phyloP scores from a whole-genome alignment of 176 grass and related monocot species.

The Puya raimondii region DNA sequence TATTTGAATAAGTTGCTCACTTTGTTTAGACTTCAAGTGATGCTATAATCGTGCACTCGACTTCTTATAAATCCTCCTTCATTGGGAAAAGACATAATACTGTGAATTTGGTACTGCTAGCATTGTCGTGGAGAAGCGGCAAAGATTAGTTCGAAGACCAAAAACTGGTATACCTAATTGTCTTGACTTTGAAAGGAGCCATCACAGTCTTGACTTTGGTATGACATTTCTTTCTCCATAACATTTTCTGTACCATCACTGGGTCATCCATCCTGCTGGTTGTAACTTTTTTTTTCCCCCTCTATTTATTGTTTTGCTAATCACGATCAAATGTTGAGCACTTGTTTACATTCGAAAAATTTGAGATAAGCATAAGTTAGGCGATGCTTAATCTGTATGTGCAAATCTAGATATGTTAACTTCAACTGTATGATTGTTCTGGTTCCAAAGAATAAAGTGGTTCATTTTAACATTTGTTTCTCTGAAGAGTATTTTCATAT shows the following conservation, averaged over 20 bases:
- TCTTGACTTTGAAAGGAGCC: not conserved
- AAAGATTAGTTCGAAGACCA: too few species aligned
- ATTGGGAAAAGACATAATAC: too few species aligned
- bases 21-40: too few species aligned
- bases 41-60: too few species aligned
- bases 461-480: too few species aligned
- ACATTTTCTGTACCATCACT: not conserved
- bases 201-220: not conserved
- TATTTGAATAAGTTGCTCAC: not conserved
- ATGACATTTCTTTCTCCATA: not conserved
- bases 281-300: not conserved
- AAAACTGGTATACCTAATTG: not conserved
- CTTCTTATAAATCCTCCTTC: too few species aligned
- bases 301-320: not conserved
- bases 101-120: too few species aligned
- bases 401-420: not conserved
- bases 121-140: too few species aligned
- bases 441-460: too few species aligned
- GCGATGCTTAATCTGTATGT: not conserved
- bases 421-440: not conserved
- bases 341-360: not conserved
- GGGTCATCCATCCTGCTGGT: not conserved
- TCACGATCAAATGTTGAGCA: not conserved
- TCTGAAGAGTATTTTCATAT: too few species aligned
- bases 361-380: not conserved